Base-by-base conservation (phyloP, 2,329 filamentous ascomycete species). In the Stemphylium beticola region DNA sequence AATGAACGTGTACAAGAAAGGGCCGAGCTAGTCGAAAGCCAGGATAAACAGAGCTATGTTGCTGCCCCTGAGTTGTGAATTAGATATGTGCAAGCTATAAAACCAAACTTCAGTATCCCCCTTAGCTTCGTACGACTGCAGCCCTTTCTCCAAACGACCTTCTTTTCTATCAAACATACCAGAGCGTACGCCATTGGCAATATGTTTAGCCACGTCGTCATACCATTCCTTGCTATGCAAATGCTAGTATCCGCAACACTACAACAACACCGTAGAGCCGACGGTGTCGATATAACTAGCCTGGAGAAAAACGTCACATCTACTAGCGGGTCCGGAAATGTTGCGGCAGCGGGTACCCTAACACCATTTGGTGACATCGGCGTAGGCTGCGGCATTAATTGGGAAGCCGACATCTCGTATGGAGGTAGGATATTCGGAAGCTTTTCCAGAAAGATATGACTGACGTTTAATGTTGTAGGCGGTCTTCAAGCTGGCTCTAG, bases 331-430 rank as follows among this genome's bases (percentile, higher is more conserved):
- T n/a, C 3, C 10, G 58, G 48, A 15, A 55, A 53, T 32, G 49
- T 55, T 22, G 58, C 58, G 12, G 55, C 58, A 1, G 52, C 51
- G 3, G 57, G 58, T 12, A 44, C 7, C 17, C 33, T 58, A 9
- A 26, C 44, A 10, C 48, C 55, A n/a, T 61, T 61, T 15, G 55
- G 55, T 26, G 48, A 43, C 6, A 58, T 60, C 20, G 55, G 55
- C 17, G 20, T 52, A 50, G 57, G 57, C 12, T 60, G 57, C 17
- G 54, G 57, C 24, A 40, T 60, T 15, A 55, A 60, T 12, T 60
- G 57, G 57, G 26, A 54, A 31, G 29, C 36, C 12, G 47, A 49
- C 11, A 37, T 42, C 2, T 58, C 55, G 11, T 58, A 58, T 7
- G 54, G 57, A 49, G 54, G 54, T 56, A 49, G 3, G 26, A 22